These are phyloP conservation scores for Antarctomyces pellizariae DNA, from an alignment of 495 filamentous ascomycete species.

Conservation along the genomic window DNA sequence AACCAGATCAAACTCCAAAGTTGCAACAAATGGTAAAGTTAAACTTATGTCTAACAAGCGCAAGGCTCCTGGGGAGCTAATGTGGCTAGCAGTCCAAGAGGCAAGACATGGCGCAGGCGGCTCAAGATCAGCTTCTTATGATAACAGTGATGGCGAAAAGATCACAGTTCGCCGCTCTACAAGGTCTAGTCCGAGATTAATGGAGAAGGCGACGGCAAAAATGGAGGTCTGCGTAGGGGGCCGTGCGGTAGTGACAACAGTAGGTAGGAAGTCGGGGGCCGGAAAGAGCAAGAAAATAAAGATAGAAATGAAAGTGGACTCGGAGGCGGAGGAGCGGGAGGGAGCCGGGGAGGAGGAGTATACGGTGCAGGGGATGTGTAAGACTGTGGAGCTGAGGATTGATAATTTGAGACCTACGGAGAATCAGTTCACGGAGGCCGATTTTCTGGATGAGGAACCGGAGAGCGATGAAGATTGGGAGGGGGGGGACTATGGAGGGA, in stretches of 20 bases:
- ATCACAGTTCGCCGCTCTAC: too few species aligned
- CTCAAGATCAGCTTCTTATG: too few species aligned
- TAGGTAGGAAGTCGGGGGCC: neutral
- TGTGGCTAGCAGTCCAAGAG: too few species aligned
- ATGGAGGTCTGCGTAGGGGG: too few species aligned
- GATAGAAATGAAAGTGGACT: neutral
- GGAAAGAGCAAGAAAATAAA: constrained; percentile 1
- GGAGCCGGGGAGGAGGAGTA: neutral
- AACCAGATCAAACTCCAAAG: too few species aligned
- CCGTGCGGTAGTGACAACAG: neutral
- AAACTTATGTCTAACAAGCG: too few species aligned
- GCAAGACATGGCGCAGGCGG: too few species aligned
- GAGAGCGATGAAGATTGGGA: constrained; percentile 67
- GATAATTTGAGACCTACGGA: constrained; percentile 65
- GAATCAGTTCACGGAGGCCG: constrained; percentile 44
- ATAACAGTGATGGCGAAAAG: too few species aligned
- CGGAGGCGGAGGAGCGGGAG: neutral
- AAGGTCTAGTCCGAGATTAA: too few species aligned
- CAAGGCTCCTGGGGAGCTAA: too few species aligned
- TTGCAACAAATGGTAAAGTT: too few species aligned
- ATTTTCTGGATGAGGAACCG: constrained; percentile 57
- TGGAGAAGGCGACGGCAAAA: too few species aligned
- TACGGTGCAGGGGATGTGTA: constrained; percentile 48
- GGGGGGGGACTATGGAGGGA: constrained; percentile 18
- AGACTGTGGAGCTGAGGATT: constrained; percentile 54